Conservation (phyloP, 1,284 basidiomycete species). For the Rhodotorula sp. region DNA sequence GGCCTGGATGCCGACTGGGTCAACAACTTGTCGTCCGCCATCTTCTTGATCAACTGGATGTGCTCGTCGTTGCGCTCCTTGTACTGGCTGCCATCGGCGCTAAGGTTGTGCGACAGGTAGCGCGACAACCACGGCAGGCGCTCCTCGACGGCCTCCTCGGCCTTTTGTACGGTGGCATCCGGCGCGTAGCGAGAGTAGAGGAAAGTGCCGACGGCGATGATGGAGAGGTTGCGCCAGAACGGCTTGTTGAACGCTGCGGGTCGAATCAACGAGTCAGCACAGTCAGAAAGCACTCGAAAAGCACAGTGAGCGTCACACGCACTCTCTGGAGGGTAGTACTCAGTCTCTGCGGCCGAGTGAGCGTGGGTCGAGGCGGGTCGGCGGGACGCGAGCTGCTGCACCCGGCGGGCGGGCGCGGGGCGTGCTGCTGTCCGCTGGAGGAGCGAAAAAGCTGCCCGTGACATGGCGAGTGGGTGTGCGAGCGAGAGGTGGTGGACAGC, state of each 20-base stretch:
- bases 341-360: constrained; percentile 2
- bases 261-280: neutral
- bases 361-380: constrained; percentile 13
- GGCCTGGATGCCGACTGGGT: constrained; percentile 53
- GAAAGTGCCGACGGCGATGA: constrained; percentile 38
- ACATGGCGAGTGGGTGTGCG: constrained; percentile 2
- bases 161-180: constrained; percentile 23
- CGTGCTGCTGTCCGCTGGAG: constrained; percentile 6
- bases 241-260: constrained; percentile 39
- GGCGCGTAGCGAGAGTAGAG: constrained; percentile 44
- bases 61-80: constrained; percentile 49
- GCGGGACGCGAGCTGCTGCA: neutral
- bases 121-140: constrained; percentile 47
- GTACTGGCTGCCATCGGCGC: constrained; percentile 42
- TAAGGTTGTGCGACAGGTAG: constrained; percentile 47
- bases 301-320: neutral
- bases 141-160: constrained; percentile 15
- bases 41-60: constrained; percentile 49
- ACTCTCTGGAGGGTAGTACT: constrained; percentile 33
- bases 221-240: constrained; percentile 38
- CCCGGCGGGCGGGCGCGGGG: neutral
- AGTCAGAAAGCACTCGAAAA: neutral
- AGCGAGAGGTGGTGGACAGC: too few species aligned
- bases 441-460: constrained; percentile 1
- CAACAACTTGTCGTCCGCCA: constrained; percentile 51